A percentile compares a stretch with the other conserved stretches of the same genome.
Conservation (phyloP, 495 filamentous ascomycete species). For the Hypoxylon crocopeplum region DNA sequence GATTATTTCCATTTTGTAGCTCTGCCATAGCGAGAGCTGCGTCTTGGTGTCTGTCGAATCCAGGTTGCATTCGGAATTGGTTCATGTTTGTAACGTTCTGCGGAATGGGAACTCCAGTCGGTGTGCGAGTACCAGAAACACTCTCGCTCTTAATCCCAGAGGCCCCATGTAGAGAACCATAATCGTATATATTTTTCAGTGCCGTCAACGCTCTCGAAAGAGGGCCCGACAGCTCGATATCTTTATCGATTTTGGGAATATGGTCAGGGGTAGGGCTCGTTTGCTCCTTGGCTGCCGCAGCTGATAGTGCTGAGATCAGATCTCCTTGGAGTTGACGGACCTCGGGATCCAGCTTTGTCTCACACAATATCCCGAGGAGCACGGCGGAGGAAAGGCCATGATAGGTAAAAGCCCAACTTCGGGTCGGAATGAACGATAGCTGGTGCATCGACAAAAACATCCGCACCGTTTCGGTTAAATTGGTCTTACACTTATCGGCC, state of each 20-base stretch:
- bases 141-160: conserved; percentile 50
- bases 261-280: conserved; percentile 52
- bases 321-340: conserved; percentile 63
- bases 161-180: conserved; percentile 53
- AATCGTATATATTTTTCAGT: conserved; percentile 65
- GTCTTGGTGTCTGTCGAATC: conserved; percentile 58
- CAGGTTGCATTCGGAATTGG: conserved; percentile 40
- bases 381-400: conserved; percentile 70
- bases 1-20: conserved; percentile 54
- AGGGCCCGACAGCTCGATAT: conserved; percentile 63
- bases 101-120: conserved; percentile 34
- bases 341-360: conserved; percentile 63
- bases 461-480: conserved; percentile 68
- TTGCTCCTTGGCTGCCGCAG: conserved; percentile 60
- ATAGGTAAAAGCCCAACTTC: conserved; percentile 72
- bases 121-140: conserved; percentile 51
- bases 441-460: conserved; percentile 74
- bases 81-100: conserved; percentile 27
- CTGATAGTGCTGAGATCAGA: conserved; percentile 61
- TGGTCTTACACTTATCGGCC: conserved; percentile 64
- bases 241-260: conserved; percentile 54
- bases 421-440: conserved; percentile 66
- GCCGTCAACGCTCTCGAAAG: conserved; percentile 59
- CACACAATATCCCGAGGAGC: conserved; percentile 68
- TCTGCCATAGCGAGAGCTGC: conserved; percentile 63